phyloP scores from a whole-genome alignment of 345 rosid genomes.

The Citrus inodora region DNA sequence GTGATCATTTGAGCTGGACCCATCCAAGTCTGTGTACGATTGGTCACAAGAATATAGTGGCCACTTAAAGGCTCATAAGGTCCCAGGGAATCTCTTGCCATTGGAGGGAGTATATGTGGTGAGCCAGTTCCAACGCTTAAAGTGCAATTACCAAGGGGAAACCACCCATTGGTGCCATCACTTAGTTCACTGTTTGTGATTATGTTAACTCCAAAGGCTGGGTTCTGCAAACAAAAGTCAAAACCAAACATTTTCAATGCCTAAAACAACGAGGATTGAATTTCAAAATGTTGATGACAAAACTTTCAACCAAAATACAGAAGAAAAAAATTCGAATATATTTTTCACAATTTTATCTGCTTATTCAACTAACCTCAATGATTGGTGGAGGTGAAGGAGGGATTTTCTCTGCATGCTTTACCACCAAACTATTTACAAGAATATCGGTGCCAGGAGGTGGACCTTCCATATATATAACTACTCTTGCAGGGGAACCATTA shows the following conservation, averaged over 20 bases:
- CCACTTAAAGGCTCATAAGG: slow-evolving; percentile 68
- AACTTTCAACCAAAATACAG: background rate
- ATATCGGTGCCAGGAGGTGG: slow-evolving; percentile 87
- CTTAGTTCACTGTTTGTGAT: slow-evolving; percentile 63
- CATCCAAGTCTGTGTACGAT: slow-evolving; percentile 92
- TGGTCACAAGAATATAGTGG: slow-evolving; percentile 60
- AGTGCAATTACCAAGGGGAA: slow-evolving; percentile 82
- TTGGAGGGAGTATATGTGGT: slow-evolving; percentile 74
- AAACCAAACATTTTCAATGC: slow-evolving; percentile 1
- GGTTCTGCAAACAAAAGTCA: slow-evolving; percentile 43
- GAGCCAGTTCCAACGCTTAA: slow-evolving; percentile 65
- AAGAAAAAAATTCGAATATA: background rate
- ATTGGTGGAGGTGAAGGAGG: slow-evolving; percentile 63
- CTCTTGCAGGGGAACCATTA: slow-evolving; percentile 71
- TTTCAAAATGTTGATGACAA: slow-evolving; percentile 1
- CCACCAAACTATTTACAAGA: slow-evolving; percentile 63
- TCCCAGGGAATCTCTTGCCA: slow-evolving; percentile 80
- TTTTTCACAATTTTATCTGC: background rate
- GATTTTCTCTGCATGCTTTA: slow-evolving; percentile 68
- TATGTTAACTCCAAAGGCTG: slow-evolving; percentile 69
- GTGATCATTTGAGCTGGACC: slow-evolving; percentile 96
- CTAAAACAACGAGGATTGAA: background rate
- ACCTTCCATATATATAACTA: slow-evolving; percentile 84
- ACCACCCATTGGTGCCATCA: slow-evolving; percentile 76
- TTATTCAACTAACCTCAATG: slow-evolving; percentile 48